Evolutionary conservation across 1,284 basidiomycete species (phyloP).

Genomic region (Schizopora paradoxa): DNA sequence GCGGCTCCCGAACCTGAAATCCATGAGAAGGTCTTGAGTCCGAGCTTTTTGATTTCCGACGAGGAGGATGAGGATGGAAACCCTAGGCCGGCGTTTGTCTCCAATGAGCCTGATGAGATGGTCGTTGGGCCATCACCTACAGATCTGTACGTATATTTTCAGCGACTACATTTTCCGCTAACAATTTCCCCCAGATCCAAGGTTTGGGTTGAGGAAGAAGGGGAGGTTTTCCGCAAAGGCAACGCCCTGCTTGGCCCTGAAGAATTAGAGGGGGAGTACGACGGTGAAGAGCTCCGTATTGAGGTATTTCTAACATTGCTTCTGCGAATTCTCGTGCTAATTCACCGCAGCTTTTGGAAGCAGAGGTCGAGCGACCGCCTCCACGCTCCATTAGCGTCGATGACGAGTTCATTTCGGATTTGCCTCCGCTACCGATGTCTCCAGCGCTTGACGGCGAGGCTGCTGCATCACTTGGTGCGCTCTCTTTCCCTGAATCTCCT

Average conservation of each 20-base stretch:
- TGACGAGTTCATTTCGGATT: constrained; percentile 47
- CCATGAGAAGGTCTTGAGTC: constrained; percentile 62
- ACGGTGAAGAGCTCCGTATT: constrained; percentile 76
- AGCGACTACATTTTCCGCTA: not conserved
- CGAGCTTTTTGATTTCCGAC: constrained; percentile 54
- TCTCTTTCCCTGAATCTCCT: constrained; percentile 26
- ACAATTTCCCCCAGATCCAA: constrained; percentile 46
- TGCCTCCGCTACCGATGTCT: constrained; percentile 19
- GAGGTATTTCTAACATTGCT: constrained; percentile 49
- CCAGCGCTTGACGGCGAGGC: constrained; percentile 20
- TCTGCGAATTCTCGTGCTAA: not conserved
- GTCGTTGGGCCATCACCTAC: constrained; percentile 43
- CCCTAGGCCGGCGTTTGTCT: constrained; percentile 35
- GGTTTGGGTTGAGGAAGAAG: constrained; percentile 82
- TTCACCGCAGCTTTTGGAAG: constrained; percentile 45
- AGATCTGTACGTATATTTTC: constrained; percentile 42
- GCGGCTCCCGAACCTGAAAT: constrained; percentile 63
- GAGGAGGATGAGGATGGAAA: constrained; percentile 58
- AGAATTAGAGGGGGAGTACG: constrained; percentile 81
- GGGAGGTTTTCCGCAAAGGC: constrained; percentile 90
- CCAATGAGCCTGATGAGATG: constrained; percentile 31
- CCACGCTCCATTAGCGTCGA: constrained; percentile 45
- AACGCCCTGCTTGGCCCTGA: constrained; percentile 72
- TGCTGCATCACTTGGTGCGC: not conserved
- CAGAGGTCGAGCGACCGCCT: constrained; percentile 57